A percentile compares a stretch with the other conserved stretches of the same genome.
phyloP scores from a whole-genome alignment of 2,329 filamentous ascomycete species.

The Paecilomyces sp. region DNA sequence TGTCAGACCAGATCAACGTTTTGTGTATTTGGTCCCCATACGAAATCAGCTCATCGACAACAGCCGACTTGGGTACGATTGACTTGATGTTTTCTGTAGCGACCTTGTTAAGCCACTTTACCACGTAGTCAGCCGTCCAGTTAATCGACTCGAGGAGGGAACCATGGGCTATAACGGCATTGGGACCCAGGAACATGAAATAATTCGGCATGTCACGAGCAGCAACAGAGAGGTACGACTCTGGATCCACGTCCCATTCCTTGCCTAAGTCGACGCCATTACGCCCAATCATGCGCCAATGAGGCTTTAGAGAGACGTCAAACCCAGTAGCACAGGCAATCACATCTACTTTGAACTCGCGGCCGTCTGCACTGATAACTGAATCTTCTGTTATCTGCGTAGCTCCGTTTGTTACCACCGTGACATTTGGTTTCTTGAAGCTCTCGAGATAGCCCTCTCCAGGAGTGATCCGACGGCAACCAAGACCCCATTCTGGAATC shows the following conservation, averaged over 20 bases:
- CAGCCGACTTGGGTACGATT: constrained; percentile 28
- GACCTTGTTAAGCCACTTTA: constrained; percentile 25
- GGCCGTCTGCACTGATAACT: constrained; percentile 1
- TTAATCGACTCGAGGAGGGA: constrained; percentile 15
- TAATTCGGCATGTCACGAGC: constrained; percentile 22
- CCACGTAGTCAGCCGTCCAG: constrained; percentile 21
- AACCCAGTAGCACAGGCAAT: constrained; percentile 35
- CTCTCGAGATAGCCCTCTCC: constrained; percentile 58
- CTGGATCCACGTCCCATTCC: constrained; percentile 17
- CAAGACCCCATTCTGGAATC: constrained; percentile 50
- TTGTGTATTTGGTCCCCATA: constrained; percentile 28
- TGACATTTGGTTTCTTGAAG: constrained; percentile 18
- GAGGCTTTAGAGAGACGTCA: constrained; percentile 29
- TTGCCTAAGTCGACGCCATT: constrained; percentile 14
- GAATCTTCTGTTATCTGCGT: constrained; percentile 44
- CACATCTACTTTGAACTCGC: background rate
- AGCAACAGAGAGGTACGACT: constrained; percentile 19
- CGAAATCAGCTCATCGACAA: constrained; percentile 25
- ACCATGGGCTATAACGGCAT: constrained; percentile 21
- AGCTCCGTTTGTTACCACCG: constrained; percentile 29
- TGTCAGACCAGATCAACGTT: constrained; percentile 25
- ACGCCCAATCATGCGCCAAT: constrained; percentile 25
- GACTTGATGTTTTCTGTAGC: constrained; percentile 25
- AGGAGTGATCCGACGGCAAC: constrained; percentile 54
- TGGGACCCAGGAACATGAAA: constrained; percentile 24